These are phyloP conservation scores for Harrya chromipes DNA, from an alignment of 768 basidiomycete species.

Conservation along the genomic window DNA sequence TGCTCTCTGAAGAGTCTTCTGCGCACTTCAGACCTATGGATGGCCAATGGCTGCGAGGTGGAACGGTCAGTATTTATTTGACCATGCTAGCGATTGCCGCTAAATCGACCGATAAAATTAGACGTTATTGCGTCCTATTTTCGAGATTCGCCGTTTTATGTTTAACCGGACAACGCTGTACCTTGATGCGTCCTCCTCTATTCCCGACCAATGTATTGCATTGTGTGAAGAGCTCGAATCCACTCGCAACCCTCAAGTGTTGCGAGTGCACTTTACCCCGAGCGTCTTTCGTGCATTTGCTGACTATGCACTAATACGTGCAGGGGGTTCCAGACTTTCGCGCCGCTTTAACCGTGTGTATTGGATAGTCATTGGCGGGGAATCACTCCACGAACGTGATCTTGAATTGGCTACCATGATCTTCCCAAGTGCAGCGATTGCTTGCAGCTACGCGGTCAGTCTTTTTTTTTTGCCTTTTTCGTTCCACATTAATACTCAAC, in stretches of 20 bases:
- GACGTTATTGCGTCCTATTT: constrained; percentile 31
- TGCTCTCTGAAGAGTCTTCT: constrained; percentile 28
- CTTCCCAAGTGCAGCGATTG: constrained; percentile 27
- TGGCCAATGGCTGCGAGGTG: constrained; percentile 32
- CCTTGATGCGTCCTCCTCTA: constrained; percentile 26
- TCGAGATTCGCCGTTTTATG: constrained; percentile 32
- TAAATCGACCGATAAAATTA: constrained; percentile 4
- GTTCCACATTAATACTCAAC: background rate
- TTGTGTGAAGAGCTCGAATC: constrained; percentile 28
- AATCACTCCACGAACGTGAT: constrained; percentile 25
- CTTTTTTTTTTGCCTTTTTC: background rate
- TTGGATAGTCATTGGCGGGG: constrained; percentile 33
- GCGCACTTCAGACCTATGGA: constrained; percentile 24
- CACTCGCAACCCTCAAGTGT: constrained; percentile 15
- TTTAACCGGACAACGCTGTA: constrained; percentile 32
- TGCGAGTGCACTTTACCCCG: constrained; percentile 29
- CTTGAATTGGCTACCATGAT: constrained; percentile 23
- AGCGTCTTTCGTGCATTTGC: constrained; percentile 31
- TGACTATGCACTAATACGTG: constrained; percentile 25
- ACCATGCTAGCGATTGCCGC: background rate
- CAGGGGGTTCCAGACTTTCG: constrained; percentile 12
- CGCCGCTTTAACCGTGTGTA: constrained; percentile 28
- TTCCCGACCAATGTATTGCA: constrained; percentile 26
- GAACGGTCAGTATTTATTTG: constrained; percentile 20
- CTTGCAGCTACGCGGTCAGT: constrained; percentile 30